Conservation (phyloP, 2,329 filamentous ascomycete species). For the Cladosporium velox region DNA sequence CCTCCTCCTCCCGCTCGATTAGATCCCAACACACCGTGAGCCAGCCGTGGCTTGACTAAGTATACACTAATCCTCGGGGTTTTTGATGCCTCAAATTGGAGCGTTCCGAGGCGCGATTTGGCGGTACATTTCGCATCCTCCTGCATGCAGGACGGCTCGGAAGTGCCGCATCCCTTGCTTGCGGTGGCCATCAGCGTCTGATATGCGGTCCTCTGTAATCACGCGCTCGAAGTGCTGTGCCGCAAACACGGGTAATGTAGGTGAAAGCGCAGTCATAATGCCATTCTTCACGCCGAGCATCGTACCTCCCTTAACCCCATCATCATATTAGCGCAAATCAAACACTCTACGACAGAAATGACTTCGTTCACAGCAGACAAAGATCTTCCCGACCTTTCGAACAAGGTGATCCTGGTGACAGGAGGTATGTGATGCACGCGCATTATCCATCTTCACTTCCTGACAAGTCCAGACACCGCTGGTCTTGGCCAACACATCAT, state of each 20-base stretch:
- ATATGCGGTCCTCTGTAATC: not conserved
- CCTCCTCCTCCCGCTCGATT: not conserved
- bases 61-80: not conserved
- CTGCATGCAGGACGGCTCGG: not conserved
- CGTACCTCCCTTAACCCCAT: not conserved
- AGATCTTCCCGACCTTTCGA: conserved; percentile 36
- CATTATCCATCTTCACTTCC: not conserved
- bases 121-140: not conserved
- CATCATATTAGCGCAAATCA: not conserved
- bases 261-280: not conserved
- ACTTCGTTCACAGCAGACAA: not conserved
- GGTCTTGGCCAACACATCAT: conserved; percentile 42
- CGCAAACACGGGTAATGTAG: not conserved
- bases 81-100: not conserved
- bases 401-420: conserved; percentile 32
- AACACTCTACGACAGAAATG: not conserved
- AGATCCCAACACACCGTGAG: not conserved
- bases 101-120: not conserved
- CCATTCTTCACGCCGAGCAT: not conserved
- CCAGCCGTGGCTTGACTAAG: not conserved
- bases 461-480: conserved; percentile 10
- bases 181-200: not conserved
- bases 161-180: not conserved
- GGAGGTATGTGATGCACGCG: not conserved
- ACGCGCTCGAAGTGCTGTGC: not conserved